A percentile compares a stretch with the other conserved stretches of the same genome.
Evolutionary conservation across 257 asterid genomes (phyloP).

Genomic region (Gentiana dahurica): DNA sequence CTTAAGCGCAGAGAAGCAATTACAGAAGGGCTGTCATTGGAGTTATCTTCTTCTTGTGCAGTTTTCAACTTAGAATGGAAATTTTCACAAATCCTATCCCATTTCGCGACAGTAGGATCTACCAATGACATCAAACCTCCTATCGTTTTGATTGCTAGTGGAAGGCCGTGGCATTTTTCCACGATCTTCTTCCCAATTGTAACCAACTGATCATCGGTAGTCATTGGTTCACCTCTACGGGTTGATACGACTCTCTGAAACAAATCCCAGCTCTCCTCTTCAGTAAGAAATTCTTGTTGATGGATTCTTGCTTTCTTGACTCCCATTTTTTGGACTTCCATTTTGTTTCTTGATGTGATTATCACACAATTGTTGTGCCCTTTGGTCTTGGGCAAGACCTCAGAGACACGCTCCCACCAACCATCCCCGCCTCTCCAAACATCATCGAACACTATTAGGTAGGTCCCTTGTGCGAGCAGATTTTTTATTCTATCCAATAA

Average conservation of each 20-base stretch:
- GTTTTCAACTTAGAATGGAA: conserved; percentile 9
- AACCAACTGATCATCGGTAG: conserved; percentile 7
- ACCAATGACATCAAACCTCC: conserved; percentile 16
- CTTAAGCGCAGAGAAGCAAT: conserved; percentile 21
- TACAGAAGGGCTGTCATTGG: conserved; percentile 5
- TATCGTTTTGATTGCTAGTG: conserved; percentile 22
- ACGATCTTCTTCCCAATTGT: conserved; percentile 14
- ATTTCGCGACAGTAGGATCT: conserved; percentile 2
- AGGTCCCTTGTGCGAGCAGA: conserved; percentile 9
- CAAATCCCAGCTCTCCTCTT: conserved; percentile 14
- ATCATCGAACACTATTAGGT: conserved; percentile 23
- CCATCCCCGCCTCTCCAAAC: conserved; percentile 19
- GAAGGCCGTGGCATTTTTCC: conserved; percentile 19
- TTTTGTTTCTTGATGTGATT: conserved; percentile 17
- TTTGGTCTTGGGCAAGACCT: conserved; percentile 9
- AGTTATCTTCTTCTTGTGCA: not conserved
- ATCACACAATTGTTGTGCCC: conserved; percentile 15
- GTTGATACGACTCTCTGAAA: conserved; percentile 1
- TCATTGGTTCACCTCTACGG: conserved; percentile 8
- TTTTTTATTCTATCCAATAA: conserved; percentile 8
- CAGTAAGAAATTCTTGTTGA: conserved; percentile 14
- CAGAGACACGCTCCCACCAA: conserved; percentile 18
- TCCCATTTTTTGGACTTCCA: conserved; percentile 12
- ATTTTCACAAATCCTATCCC: conserved; percentile 8
- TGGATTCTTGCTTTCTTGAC: conserved; percentile 6